Evolutionary conservation across 257 asterid species (phyloP).

Genomic region (Nicotiana otophora): DNA sequence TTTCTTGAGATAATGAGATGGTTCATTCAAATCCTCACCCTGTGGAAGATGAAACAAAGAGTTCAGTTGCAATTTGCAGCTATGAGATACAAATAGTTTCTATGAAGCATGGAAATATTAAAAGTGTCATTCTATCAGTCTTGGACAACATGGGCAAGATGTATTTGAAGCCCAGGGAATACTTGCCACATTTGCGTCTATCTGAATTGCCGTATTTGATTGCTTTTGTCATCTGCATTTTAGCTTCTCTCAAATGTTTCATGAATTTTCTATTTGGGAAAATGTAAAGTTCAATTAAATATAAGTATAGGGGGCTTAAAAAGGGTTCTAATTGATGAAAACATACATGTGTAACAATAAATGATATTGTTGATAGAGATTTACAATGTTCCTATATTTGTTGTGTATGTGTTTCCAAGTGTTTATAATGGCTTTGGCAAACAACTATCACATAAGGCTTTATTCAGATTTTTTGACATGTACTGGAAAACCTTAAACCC

Average conservation of each 20-base stretch:
- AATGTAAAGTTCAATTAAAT: neutral
- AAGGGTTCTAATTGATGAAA: slow-evolving; percentile 1
- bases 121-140: neutral
- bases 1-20: slow-evolving; percentile 30
- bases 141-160: neutral
- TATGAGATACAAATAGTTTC: neutral
- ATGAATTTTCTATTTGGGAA: neutral
- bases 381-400: neutral
- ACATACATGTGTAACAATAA: neutral
- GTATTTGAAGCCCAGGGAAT: neutral
- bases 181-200: neutral
- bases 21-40: slow-evolving; percentile 48
- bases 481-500: neutral
- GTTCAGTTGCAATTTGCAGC: neutral
- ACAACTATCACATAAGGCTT: neutral
- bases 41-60: slow-evolving; percentile 16
- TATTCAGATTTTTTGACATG: neutral
- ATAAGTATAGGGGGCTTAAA: neutral
- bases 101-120: neutral
- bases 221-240: neutral
- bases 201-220: neutral
- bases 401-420: neutral
- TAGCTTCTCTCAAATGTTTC: neutral
- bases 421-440: neutral
- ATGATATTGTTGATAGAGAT: neutral